Percentiles rank a stretch among this genome's conserved stretches.
Conservation (phyloP, 192 early-diverging fungal species). For the Gorgonomyces haynaldii region DNA sequence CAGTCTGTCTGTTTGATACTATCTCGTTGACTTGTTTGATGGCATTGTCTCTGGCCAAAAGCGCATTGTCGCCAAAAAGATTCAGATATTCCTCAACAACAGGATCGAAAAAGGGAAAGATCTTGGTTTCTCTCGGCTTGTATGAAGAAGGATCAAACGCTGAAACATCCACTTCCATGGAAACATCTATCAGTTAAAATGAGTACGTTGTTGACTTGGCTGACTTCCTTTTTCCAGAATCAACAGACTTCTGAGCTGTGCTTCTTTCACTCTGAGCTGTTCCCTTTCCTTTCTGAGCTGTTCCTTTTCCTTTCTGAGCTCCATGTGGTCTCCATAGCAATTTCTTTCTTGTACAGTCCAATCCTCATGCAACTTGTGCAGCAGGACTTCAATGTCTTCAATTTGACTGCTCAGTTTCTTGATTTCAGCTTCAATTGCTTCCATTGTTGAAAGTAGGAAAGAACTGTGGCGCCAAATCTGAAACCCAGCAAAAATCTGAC, state of each 20-base stretch:
- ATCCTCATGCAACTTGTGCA: background rate
- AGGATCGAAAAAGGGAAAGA: too few species aligned
- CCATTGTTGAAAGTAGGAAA: too few species aligned
- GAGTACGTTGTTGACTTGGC: too few species aligned
- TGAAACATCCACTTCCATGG: too few species aligned
- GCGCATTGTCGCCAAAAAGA: background rate
- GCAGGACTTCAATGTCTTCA: constrained; percentile 1
- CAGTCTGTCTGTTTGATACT: background rate
- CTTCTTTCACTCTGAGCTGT: constrained; percentile 1
- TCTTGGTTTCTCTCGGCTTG: too few species aligned
- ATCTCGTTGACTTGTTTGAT: background rate
- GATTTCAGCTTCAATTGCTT: background rate
- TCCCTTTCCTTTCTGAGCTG: constrained; percentile 3
- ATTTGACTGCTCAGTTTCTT: background rate
- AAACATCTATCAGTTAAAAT: too few species aligned
- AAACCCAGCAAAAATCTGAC: too few species aligned
- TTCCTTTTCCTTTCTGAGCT: constrained; percentile 4
- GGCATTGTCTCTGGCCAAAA: background rate
- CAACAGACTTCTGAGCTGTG: background rate
- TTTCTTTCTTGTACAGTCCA: constrained; percentile 3
- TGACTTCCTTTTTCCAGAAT: background rate
- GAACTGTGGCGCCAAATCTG: too few species aligned
- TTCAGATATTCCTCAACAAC: too few species aligned
- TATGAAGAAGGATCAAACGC: too few species aligned
- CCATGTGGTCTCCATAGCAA: background rate